These are phyloP conservation scores for Taphrina deformans DNA, from an alignment of 1,139 yeast genomes.

Conservation along the genomic window DNA sequence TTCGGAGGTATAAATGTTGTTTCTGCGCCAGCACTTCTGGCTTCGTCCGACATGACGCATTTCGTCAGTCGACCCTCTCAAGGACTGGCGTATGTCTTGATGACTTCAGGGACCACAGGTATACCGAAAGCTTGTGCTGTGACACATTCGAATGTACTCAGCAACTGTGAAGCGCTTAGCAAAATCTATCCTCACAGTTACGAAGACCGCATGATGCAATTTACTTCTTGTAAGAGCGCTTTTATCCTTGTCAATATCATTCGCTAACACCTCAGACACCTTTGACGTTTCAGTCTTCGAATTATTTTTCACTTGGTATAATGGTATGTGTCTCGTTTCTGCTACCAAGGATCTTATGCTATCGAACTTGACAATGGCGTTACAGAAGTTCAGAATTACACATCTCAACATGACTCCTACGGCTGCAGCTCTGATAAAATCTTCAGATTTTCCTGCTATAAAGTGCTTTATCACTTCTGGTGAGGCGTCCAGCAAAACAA, in stretches of 20 bases:
- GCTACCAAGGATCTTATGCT: slow-evolving; percentile 33
- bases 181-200: slow-evolving; percentile 34
- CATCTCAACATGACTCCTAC: slow-evolving; percentile 39
- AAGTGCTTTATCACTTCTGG: slow-evolving; percentile 37
- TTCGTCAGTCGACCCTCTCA: slow-evolving; percentile 49
- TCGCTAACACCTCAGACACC: background rate
- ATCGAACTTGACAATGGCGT: slow-evolving; percentile 28
- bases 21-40: background rate
- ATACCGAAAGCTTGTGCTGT: slow-evolving; percentile 94
- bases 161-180: slow-evolving; percentile 37
- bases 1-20: background rate
- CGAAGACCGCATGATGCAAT: slow-evolving; percentile 38
- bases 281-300: slow-evolving; percentile 41
- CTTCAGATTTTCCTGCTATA: slow-evolving; percentile 26
- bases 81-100: slow-evolving; percentile 86
- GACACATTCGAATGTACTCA: slow-evolving; percentile 67
- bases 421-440: slow-evolving; percentile 36
- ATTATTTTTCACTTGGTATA: slow-evolving; percentile 38
- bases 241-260: too few relatives aligned
- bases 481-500: slow-evolving; percentile 33
- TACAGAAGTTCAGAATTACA: slow-evolving; percentile 35
- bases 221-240: slow-evolving; percentile 37
- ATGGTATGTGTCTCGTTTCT: slow-evolving; percentile 36
- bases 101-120: slow-evolving; percentile 97
- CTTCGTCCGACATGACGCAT: background rate